Evolutionary conservation across 2,329 filamentous ascomycete species (phyloP).

Genomic region (Teratosphaeria epicoccoides): DNA sequence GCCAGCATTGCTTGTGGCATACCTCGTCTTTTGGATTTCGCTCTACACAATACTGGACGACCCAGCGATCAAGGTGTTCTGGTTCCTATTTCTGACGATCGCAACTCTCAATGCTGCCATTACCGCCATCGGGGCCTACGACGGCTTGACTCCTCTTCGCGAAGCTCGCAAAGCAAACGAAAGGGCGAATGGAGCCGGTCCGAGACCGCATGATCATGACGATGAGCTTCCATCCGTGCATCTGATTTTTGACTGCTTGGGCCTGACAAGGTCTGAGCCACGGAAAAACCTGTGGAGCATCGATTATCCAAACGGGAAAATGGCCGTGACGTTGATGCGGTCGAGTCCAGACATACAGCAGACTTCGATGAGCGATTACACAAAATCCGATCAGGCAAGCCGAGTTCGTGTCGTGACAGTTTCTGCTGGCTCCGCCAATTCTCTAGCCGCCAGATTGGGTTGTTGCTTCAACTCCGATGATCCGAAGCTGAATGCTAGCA

Average conservation of each 20-base stretch:
- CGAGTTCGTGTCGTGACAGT: constrained; percentile 1
- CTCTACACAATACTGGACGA: constrained; percentile 10
- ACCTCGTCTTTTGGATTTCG: constrained; percentile 14
- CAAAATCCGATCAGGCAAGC: not conserved
- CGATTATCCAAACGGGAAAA: not conserved
- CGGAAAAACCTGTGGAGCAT: not conserved
- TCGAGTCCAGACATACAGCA: not conserved
- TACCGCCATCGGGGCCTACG: constrained; percentile 11
- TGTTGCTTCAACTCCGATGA: constrained; percentile 3
- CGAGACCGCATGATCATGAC: constrained; percentile 3
- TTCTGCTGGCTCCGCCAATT: not conserved
- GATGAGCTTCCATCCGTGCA: constrained; percentile 9
- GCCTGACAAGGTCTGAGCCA: not conserved
- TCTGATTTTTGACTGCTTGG: constrained; percentile 8
- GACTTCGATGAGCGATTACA: not conserved
- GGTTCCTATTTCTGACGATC: constrained; percentile 14
- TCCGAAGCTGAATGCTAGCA: not conserved
- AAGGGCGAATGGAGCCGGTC: constrained; percentile 4
- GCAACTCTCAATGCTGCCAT: constrained; percentile 9
- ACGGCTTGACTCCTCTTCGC: constrained; percentile 10
- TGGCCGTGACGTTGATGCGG: not conserved
- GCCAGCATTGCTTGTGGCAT: constrained; percentile 10
- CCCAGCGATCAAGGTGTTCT: constrained; percentile 11
- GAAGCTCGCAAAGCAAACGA: constrained; percentile 10
- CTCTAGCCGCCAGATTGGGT: constrained; percentile 1